Conservation (phyloP, 2,329 filamentous ascomycete species). For the Talaromyces sp. region DNA sequence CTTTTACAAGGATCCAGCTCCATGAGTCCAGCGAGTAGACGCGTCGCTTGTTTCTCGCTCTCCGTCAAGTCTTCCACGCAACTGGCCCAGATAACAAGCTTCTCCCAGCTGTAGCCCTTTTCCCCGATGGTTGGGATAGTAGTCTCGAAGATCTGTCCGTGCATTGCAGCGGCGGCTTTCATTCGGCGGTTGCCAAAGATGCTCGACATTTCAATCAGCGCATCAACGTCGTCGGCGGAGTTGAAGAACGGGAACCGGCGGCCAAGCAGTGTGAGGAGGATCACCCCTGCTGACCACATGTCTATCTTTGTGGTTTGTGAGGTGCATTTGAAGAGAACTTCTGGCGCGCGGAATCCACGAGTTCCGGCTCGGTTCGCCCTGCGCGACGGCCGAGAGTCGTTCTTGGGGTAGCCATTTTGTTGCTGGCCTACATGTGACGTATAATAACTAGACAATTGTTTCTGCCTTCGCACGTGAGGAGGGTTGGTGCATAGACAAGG, state of each 20-base stretch:
- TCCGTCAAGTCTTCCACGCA: constrained; percentile 58
- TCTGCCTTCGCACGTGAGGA: constrained; percentile 53
- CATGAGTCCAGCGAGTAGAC: constrained; percentile 36
- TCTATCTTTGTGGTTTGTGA: constrained; percentile 91
- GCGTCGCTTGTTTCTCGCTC: constrained; percentile 41
- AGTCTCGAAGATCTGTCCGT: constrained; percentile 88
- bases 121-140: constrained; percentile 86
- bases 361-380: constrained; percentile 93
- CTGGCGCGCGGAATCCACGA: constrained; percentile 88
- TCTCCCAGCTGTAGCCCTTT: constrained; percentile 79
- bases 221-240: constrained; percentile 94
- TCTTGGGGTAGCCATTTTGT: constrained; percentile 73
- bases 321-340: constrained; percentile 95
- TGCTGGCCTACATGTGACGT: constrained; percentile 45
- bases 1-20: constrained; percentile 39
- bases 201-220: constrained; percentile 93
- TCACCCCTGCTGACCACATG: constrained; percentile 96
- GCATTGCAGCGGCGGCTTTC: constrained; percentile 73
- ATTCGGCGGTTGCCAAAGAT: constrained; percentile 85
- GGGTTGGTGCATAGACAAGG: constrained; percentile 73
- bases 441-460: constrained; percentile 53
- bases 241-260: constrained; percentile 98
- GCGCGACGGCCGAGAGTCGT: constrained; percentile 78
- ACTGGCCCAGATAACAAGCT: constrained; percentile 93
- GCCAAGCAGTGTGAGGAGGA: constrained; percentile 87